Evolutionary conservation across 768 basidiomycete genomes (phyloP), one percentile per base, ranked within the genome.

Genomic region (Lepiota venenata): DNA sequence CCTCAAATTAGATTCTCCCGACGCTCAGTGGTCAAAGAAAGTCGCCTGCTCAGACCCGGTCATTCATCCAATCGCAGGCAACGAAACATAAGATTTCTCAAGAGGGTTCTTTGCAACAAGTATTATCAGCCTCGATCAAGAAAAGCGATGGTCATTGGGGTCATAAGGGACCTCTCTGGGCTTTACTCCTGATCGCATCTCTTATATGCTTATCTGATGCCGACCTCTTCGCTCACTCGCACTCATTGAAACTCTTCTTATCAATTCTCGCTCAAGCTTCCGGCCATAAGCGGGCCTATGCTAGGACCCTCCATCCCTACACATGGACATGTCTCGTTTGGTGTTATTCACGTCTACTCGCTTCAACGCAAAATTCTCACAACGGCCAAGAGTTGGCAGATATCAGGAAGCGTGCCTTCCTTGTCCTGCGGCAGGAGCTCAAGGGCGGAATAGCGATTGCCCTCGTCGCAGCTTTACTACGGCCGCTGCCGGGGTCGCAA

Each of bases 271-370:
- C 61, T 8, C 57, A 63, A 25, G 56, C 74, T 2, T 60, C 68
- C 16, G 60, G 47, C 3, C 73, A 78, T 56, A 67, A 69, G 44
- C 63, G 68, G n/a, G 60, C 64, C 10, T 47, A 64, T 4, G 66
- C 79, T 10, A 69, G 68, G 11, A 61, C 66, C 15, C 65, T 81
- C 7, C 72, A 76, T 40, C 63, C 74, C 1, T 72, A 72, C 35
- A 64, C 78, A 18, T 87, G 83, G 83, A 72, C 69, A 48, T 74
- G 78, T 48, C 68, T 85, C 22, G 65, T 85, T 18, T 85, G 84
- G 83, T 74, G 77, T 1, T 83, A 78, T 55, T 66, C 74, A 16
- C 72, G 71, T 15, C 60, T 83, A 43, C 69, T 72, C 11, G 21
- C 16, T 9, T 56, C 41, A 15, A 49, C 36, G 20, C 53, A 55